A percentile compares a stretch with the other conserved stretches of the same genome.
phyloP scores from a whole-genome alignment of 2,329 filamentous ascomycete species.

The Cadophora luteo-olivacea region DNA sequence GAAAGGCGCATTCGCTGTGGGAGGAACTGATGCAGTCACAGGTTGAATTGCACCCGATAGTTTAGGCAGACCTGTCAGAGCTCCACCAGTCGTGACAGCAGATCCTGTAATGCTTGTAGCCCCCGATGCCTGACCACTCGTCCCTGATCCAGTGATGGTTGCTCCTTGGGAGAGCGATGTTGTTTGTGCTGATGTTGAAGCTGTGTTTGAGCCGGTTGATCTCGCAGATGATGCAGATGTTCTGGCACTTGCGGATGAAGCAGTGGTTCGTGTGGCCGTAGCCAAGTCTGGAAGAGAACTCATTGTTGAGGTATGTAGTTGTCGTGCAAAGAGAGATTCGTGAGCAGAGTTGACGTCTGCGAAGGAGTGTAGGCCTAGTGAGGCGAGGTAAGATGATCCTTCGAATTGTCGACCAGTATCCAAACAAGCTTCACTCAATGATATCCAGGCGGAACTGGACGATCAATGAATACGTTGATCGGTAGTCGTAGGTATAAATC shows the following conservation, averaged over 20 bases:
- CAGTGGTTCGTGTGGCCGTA: constrained; percentile 29
- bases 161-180: constrained; percentile 18
- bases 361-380: constrained; percentile 24
- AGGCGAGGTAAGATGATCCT: constrained; percentile 13
- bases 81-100: constrained; percentile 22
- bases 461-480: not conserved
- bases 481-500: not conserved
- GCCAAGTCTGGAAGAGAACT: constrained; percentile 17
- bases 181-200: constrained; percentile 17
- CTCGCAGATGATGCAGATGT: constrained; percentile 25
- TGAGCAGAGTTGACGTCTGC: constrained; percentile 25
- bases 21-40: constrained; percentile 78
- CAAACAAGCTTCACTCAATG: not conserved
- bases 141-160: constrained; percentile 32
- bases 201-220: constrained; percentile 28
- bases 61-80: constrained; percentile 53
- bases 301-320: constrained; percentile 4
- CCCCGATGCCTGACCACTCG: constrained; percentile 19
- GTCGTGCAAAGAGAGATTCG: not conserved
- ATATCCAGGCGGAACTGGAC: not conserved
- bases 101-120: constrained; percentile 31
- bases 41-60: constrained; percentile 65
- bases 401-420: constrained; percentile 7
- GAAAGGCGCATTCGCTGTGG: constrained; percentile 84
- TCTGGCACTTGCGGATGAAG: constrained; percentile 37